Base-by-base conservation (phyloP, 345 rosid species). In the Mercurialis annua region DNA sequence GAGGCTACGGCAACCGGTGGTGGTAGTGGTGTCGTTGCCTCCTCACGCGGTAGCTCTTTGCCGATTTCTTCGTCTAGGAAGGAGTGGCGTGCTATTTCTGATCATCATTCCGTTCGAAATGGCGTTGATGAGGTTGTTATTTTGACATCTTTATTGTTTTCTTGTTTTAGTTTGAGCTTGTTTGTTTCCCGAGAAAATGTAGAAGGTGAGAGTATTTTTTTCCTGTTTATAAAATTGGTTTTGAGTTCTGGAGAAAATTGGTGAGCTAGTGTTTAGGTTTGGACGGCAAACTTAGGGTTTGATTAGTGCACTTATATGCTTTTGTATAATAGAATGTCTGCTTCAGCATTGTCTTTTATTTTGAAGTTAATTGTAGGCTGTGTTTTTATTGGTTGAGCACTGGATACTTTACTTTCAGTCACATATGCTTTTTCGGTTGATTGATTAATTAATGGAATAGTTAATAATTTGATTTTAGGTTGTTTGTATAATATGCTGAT, bases 21-120 rank as follows among this genome's bases (percentile, higher is more conserved):
- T 71, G 84, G 12, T 1, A 9, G 44, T 64, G 78, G 83, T 71
- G 84, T 68, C 71, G 78, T 69, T 26, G 71, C 85, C 76, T 33
- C 85, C 76, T 33, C 85, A 33, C 88, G 90, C 71, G 87, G 86
- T 62, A 82, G 88, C 76, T 78, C 97, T 52, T 66, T 86, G 73
- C 89, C 81, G 78, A 86, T 83, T 77, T 64, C 85, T 38, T 80
- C 83, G 24, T 73, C 69, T 42, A 71, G 96, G 76, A 92, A 92
- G 80, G 96, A 92, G 77, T 90, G 99, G 98, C 98, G 96, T 43
- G 98, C 97, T 33, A 86, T 86, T 65, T 80, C 98, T 18, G 99
- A 95, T 58, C 84, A 81, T 50, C 95, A 86, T 55, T 71, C 83
- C 24, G 83, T 68, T 71, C 85, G 87, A 50, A 87, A 78, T 72